Base-by-base conservation (phyloP, 495 filamentous ascomycete genomes). In the Podospora bellae-mahoneyi region DNA sequence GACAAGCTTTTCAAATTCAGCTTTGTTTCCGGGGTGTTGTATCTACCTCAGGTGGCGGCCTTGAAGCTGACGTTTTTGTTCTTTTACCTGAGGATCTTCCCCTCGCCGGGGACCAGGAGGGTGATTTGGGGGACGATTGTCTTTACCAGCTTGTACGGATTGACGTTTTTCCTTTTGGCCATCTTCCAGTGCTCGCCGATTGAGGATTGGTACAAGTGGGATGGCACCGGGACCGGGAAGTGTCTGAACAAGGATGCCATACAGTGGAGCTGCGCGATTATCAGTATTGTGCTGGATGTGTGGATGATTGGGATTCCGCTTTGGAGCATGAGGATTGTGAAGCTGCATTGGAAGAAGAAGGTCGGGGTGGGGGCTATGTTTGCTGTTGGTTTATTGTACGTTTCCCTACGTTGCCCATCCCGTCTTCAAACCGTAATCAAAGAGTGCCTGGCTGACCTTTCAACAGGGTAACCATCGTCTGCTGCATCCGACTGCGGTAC, bases 371-470 rank as follows among this genome's bases (percentile, higher is more conserved):
- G 32, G 4, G 13, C 80, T 26, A 80, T 82, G 78, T 80, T 82
- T 65, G 62, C 68, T 34, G 68, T 81, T 16, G 79, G 79, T n/a
- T 73, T 74, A n/a, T 71, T 75, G 79, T 81, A 66, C 62, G 76
- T 73, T 30, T 1, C 1, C 23, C 23, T 23, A 23, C 23, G 23
- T 23, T 23, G 23, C 23, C 23, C 23, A 23, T 23, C 23, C 23
- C 23, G 23, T 0, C 23, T 23, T 23, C 23, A 23, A 23, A 23
- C 23, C 23, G 0, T 23, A 23, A 23, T 23, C 23, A 23, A 23
- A 23, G 23, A 23, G 23, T 23, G 23, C 23, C 23, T 18, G 26
- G n/a, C 13, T 27, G 39, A 58, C 63, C 58, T 55, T 13, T 44
- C 28, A n/a, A 32, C 66, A 71, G 69, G 44, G 63, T 65, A 23